phyloP scores from a whole-genome alignment of 2,329 filamentous ascomycete species.

The Tolypocladium paradoxum region DNA sequence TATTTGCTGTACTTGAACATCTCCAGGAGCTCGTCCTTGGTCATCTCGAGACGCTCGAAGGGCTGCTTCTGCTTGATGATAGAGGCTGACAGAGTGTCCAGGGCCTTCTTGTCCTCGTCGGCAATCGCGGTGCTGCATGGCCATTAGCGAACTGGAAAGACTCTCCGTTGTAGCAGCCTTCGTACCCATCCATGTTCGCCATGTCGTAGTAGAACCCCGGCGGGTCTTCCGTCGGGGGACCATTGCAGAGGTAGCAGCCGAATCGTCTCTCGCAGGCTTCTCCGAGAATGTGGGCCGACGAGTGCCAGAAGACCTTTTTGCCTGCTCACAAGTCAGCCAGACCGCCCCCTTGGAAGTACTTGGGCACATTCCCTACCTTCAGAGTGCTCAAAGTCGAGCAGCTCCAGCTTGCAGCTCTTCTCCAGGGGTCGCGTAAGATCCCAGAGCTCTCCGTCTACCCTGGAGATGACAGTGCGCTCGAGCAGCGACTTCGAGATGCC shows the following conservation, averaged over 20 bases:
- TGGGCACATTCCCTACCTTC: conserved; percentile 15
- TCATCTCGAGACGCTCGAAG: conserved; percentile 80
- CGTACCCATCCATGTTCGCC: conserved; percentile 43
- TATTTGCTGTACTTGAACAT: conserved; percentile 98
- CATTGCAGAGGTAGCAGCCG: conserved; percentile 86
- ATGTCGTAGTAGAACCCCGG: conserved; percentile 95
- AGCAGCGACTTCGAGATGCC: conserved; percentile 75
- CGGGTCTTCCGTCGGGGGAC: conserved; percentile 71
- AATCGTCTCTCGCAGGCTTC: conserved; percentile 87
- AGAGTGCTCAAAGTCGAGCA: conserved; percentile 64
- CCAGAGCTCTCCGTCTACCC: conserved; percentile 78
- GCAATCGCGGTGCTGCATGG: conserved; percentile 58
- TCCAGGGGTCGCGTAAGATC: conserved; percentile 87
- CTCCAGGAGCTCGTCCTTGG: conserved; percentile 83
- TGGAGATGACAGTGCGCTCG: conserved; percentile 79
- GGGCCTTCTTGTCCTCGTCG: conserved; percentile 71
- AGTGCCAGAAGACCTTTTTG: conserved; percentile 97
- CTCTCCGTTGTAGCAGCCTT: neutral
- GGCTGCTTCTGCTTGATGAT: conserved; percentile 96
- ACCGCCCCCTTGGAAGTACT: neutral
- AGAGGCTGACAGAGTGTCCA: conserved; percentile 69
- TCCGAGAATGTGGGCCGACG: conserved; percentile 88
- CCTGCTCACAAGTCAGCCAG: conserved; percentile 30
- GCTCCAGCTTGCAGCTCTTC: conserved; percentile 72
- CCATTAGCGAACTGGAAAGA: conserved; percentile 8